These are phyloP conservation scores for Tremella mesenterica DNA, from an alignment of 768 basidiomycete species.

Conservation along the genomic window DNA sequence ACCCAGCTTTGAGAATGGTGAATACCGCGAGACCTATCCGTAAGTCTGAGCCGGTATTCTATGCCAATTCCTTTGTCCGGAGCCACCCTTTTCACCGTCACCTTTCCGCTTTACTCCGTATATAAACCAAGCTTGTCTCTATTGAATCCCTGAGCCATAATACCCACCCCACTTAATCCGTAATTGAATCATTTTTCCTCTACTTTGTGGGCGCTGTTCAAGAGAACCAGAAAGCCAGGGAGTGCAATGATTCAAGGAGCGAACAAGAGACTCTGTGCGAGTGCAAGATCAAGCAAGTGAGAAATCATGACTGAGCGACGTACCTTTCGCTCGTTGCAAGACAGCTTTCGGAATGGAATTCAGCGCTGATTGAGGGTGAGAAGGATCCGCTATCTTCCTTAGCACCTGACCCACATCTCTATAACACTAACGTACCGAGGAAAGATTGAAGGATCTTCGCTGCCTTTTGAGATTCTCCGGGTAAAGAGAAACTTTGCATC, in stretches of 20 bases:
- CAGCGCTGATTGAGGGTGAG: conserved; percentile 76
- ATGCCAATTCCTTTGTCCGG: background rate
- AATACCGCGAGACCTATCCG: conserved; percentile 78
- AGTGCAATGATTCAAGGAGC: too few relatives aligned
- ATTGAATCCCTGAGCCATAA: too few relatives aligned
- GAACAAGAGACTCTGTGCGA: too few relatives aligned
- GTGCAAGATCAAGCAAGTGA: background rate
- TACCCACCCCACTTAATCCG: too few relatives aligned
- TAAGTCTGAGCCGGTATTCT: background rate
- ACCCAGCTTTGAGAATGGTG: conserved; percentile 79
- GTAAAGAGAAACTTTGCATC: conserved; percentile 75
- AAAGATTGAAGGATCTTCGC: conserved; percentile 84
- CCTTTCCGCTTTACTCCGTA: too few relatives aligned
- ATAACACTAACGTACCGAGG: conserved; percentile 49
- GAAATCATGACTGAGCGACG: conserved; percentile 8
- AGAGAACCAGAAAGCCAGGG: too few relatives aligned
- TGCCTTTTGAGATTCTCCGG: conserved; percentile 88
- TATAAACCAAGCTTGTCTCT: too few relatives aligned
- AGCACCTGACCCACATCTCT: conserved; percentile 1
- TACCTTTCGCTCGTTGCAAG: conserved; percentile 78
- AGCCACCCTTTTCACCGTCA: too few relatives aligned
- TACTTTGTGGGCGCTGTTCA: too few relatives aligned
- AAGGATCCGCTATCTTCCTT: conserved; percentile 87
- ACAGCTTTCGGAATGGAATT: conserved; percentile 92
- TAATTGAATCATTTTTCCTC: too few relatives aligned